Evolutionary conservation across 75 land plant genomes (phyloP), one percentile per base, ranked within the genome.

Genomic region (Cryptomeria japonica): DNA sequence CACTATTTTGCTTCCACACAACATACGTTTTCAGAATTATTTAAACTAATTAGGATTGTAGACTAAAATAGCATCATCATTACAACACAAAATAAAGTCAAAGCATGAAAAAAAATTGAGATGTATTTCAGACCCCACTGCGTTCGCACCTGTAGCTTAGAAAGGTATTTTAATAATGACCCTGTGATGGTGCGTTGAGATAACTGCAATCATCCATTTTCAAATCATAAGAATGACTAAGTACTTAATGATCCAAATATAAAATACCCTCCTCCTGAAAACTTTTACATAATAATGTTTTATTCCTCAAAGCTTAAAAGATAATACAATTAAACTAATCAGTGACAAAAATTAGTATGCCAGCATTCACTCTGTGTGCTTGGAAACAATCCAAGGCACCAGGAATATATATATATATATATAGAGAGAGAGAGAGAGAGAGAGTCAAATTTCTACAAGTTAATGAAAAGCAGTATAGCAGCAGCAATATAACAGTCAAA

Each of bases 121-220:
- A 82, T 19, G 18, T 41, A 79, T 22, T 79, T 25, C 25, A 79
- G 41, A 79, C 28, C 28, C 44, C 53, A 85, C 36, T 37, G 64
- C 5, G 6, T 70, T 10, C 25, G 36, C 84, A 98, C 99, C 99
- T 98, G 99, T 83, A 98, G 86, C 93, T 98, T 98, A 13, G 99
- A 96, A 42, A 98, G 97, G 88, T 96, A 91, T 90, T 98, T 98
- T 92, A 98, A 85, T 53, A 98, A 92, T 10, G 99, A 94, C 51
- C 94, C 96, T 37, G 99, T 92, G 2, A 98, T 87, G 18, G 97
- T 95, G 22, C 99, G 95, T 84, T 98, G 99, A 55, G 99, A 97
- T n/a, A 98, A 89, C 99, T 98, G 99, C 90, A 90, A 86, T 11
- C 3, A 55, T 18, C 2, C 39, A 84, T 55, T 46, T 39, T 34